Base-by-base conservation (phyloP, 2,329 filamentous ascomycete genomes). In the Myriangium duriaei region DNA sequence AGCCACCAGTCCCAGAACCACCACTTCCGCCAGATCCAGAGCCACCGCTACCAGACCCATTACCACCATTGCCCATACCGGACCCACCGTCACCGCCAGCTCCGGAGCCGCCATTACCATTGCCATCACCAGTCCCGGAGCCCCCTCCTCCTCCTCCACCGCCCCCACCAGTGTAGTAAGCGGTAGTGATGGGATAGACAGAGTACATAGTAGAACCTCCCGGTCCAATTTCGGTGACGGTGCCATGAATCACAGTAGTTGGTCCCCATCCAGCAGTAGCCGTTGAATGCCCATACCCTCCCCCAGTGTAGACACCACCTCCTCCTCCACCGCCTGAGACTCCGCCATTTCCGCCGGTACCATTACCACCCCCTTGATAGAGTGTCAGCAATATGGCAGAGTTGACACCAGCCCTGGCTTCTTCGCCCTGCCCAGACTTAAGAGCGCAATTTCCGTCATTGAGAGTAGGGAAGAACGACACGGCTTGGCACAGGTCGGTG, bases 371-470 rank as follows among this genome's bases (percentile, higher is more conserved):
- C 5, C 40, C 42, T 18, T 16, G 18, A 9, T 39, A 42, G 12
- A 44, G 42, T 3, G 45, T 47, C 7, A 47, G 21, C 7, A 54
- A 40, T 13, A 37, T 30, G 13, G 45, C 47, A 37, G 47, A 46
- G 15, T 48, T 34, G 3, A 38, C 42, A 12, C 44, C 43, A 3
- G 26, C 11, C n/a, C 36, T 19, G 9, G 33, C 42, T 4, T 39
- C 41, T 5, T 41, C 40, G 9, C 12, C 29, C 11, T 45, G 47
- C n/a, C 29, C 36, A 14, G 26, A 21, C 30, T 49, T 50, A 32
- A 53, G 35, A 32, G 47, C 33, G 39, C 54, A 57, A 30, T 54
- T 55, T 12, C 46, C 32, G 4, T 17, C 40, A 1, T 19, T 36
- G 14, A 35, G 33, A 9, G 30, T 34, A 18, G 34, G 29, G 17